Conservation (phyloP, 768 basidiomycete species). For the Hemileccinum impolitum region DNA sequence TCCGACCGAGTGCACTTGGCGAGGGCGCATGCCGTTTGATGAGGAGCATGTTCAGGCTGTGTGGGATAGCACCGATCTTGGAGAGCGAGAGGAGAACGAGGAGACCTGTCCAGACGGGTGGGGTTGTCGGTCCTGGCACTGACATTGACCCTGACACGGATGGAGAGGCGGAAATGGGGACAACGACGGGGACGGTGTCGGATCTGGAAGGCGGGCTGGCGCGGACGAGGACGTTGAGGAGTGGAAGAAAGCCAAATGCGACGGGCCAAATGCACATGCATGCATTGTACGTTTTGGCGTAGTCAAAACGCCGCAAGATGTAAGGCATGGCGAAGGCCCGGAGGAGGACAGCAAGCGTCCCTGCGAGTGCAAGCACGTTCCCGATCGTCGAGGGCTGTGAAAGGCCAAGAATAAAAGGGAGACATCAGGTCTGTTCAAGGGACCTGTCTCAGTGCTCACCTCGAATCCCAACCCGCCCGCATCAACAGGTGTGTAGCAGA, state of each 20-base stretch:
- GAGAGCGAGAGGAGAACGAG: slow-evolving; percentile 39
- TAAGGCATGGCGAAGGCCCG: slow-evolving; percentile 53
- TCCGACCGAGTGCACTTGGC: slow-evolving; percentile 50
- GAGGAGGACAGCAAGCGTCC: slow-evolving; percentile 43
- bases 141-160: slow-evolving; percentile 13
- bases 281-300: slow-evolving; percentile 46
- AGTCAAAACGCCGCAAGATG: slow-evolving; percentile 47
- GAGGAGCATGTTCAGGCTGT: slow-evolving; percentile 59
- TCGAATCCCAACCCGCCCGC: slow-evolving; percentile 55
- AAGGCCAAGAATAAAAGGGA: too few relatives aligned
- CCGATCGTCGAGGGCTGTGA: slow-evolving; percentile 53
- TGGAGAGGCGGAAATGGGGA: too few relatives aligned
- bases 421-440: too few relatives aligned
- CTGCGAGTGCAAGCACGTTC: slow-evolving; percentile 50
- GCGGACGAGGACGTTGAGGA: slow-evolving; percentile 48
- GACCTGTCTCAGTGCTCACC: too few relatives aligned
- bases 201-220: slow-evolving; percentile 3
- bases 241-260: slow-evolving; percentile 46
- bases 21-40: slow-evolving; percentile 48
- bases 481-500: slow-evolving; percentile 56
- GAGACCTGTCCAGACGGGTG: slow-evolving; percentile 48
- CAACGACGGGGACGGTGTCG: too few relatives aligned
- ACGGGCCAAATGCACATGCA: slow-evolving; percentile 55
- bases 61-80: slow-evolving; percentile 9
- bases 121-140: slow-evolving; percentile 12